These are phyloP conservation scores for Lactifluus subvellereus DNA, from an alignment of 768 basidiomycete genomes.

Conservation along the genomic window DNA sequence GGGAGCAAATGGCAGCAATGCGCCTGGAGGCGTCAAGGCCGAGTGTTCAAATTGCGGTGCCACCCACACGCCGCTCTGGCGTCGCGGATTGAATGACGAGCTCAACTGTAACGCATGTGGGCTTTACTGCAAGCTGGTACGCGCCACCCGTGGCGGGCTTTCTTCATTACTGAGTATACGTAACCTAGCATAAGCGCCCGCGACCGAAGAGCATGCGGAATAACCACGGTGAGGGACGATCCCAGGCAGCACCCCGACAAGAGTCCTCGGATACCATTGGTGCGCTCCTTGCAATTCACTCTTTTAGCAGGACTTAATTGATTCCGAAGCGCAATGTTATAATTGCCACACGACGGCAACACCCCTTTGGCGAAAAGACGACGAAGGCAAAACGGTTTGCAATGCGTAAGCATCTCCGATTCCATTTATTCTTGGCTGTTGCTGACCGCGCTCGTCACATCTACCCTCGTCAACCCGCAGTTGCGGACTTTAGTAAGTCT, in stretches of 20 bases:
- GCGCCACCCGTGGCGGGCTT: constrained; percentile 28
- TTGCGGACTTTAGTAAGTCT: constrained; percentile 67
- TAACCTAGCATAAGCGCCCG: constrained; percentile 71
- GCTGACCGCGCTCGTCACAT: background rate
- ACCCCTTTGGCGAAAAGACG: constrained; percentile 86
- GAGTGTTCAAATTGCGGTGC: constrained; percentile 91
- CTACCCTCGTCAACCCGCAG: constrained; percentile 34
- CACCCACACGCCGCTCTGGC: constrained; percentile 84
- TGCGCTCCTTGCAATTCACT: constrained; percentile 32
- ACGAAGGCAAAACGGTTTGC: constrained; percentile 87
- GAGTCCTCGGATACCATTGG: constrained; percentile 72
- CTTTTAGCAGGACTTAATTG: background rate
- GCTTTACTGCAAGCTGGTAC: constrained; percentile 77
- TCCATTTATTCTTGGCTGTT: background rate
- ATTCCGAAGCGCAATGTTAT: constrained; percentile 62
- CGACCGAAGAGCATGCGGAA: constrained; percentile 85
- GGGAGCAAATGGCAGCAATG: constrained; percentile 33
- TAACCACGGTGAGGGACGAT: constrained; percentile 64
- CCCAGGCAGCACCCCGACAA: constrained; percentile 56
- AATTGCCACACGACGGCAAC: constrained; percentile 88
- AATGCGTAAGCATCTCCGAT: constrained; percentile 59
- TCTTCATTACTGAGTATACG: background rate
- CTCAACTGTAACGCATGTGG: constrained; percentile 88
- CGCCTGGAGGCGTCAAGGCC: constrained; percentile 61
- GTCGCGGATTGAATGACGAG: constrained; percentile 81